Evolutionary conservation across 2,329 filamentous ascomycete species (phyloP).

Genomic region (Conoideocrella luteorostrata): DNA sequence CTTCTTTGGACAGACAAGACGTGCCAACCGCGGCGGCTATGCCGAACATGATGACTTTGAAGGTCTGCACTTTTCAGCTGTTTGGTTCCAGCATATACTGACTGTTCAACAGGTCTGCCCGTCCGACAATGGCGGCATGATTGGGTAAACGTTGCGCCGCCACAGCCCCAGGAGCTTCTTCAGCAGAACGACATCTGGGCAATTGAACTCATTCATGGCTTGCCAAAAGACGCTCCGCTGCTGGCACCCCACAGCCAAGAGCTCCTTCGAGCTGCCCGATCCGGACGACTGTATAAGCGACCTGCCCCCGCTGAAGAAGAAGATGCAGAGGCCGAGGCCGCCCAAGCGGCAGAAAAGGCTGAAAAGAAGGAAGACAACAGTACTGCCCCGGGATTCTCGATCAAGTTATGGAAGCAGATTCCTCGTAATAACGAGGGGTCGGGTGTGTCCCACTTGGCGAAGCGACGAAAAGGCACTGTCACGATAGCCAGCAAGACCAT

Average conservation of each 20-base stretch:
- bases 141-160: slow-evolving; percentile 60
- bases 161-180: slow-evolving; percentile 54
- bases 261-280: slow-evolving; percentile 72
- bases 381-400: slow-evolving; percentile 43
- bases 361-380: slow-evolving; percentile 61
- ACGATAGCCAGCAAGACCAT: slow-evolving; percentile 48
- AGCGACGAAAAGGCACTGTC: slow-evolving; percentile 55
- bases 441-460: slow-evolving; percentile 50
- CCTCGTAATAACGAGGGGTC: slow-evolving; percentile 50
- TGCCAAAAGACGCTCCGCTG: slow-evolving; percentile 80
- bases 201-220: slow-evolving; percentile 66
- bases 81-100: slow-evolving; percentile 11
- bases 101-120: slow-evolving; percentile 60
- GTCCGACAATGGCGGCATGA: slow-evolving; percentile 85
- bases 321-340: slow-evolving; percentile 43
- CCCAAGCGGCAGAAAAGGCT: slow-evolving; percentile 37
- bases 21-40: slow-evolving; percentile 49
- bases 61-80: slow-evolving; percentile 26
- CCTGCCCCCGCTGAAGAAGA: slow-evolving; percentile 57
- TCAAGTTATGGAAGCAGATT: slow-evolving; percentile 57
- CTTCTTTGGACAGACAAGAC: slow-evolving; percentile 39
- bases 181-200: slow-evolving; percentile 64
- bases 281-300: slow-evolving; percentile 69
- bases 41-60: slow-evolving; percentile 58
- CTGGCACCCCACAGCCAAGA: slow-evolving; percentile 75